Percentiles rank a stretch among this genome's conserved stretches.
phyloP scores from a whole-genome alignment of 2,329 filamentous ascomycete genomes.

The Dothiorella sarmentorum region DNA sequence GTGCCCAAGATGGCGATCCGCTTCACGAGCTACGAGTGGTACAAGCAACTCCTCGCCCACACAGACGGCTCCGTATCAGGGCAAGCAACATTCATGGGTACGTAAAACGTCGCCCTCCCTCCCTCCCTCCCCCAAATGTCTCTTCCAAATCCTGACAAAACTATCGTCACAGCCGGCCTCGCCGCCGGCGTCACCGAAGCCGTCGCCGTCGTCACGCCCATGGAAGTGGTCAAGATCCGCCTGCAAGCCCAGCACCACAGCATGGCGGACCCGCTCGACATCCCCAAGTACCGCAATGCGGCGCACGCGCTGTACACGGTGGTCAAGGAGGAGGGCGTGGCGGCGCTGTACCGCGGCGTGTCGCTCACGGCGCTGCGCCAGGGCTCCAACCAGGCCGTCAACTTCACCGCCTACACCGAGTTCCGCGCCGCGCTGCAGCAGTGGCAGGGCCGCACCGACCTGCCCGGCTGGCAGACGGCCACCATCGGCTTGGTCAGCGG shows the following conservation, averaged over 20 bases:
- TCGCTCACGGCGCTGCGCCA: conserved; percentile 89
- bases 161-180: conserved; percentile 64
- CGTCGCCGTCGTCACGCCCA: conserved; percentile 91
- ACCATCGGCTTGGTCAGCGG: conserved; percentile 86
- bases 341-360: conserved; percentile 88
- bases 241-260: conserved; percentile 97
- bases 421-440: conserved; percentile 76
- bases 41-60: conserved; percentile 79
- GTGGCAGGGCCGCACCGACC: conserved; percentile 67
- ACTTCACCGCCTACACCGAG: conserved; percentile 97
- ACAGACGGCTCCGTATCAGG: conserved; percentile 62
- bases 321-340: conserved; percentile 81
- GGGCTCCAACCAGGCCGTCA: conserved; percentile 90
- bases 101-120: no score
- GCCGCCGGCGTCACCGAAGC: conserved; percentile 94
- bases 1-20: conserved; percentile 99
- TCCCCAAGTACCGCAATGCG: conserved; percentile 96
- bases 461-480: conserved; percentile 88
- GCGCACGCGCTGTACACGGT: conserved; percentile 82
- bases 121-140: background rate
- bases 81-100: conserved; percentile 68
- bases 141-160: background rate
- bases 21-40: conserved; percentile 94
- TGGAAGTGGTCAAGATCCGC: conserved; percentile 99
- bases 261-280: conserved; percentile 92